Base-by-base conservation (phyloP, 2,329 filamentous ascomycete genomes). In the Microsporum ferrugineum region DNA sequence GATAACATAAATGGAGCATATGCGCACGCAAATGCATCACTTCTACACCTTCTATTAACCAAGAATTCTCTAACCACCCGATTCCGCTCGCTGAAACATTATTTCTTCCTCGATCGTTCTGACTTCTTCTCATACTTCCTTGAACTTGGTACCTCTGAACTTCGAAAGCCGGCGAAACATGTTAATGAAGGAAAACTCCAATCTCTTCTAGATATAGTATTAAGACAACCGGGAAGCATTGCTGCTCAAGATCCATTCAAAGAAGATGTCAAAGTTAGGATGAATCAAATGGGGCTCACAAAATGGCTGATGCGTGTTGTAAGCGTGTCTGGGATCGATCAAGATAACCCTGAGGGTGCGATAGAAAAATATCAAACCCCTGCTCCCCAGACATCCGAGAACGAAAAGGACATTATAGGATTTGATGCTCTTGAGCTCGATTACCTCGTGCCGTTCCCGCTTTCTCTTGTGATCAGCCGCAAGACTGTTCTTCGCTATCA, bases 41-140 rank as follows among this genome's bases (percentile, higher is more conserved):
- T 99, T 27, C 86, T 99, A 76, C 88, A 91, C 63, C 81, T 99
- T 0, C 84, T 99, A 2, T 81, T 99, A 45, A 97, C 92, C 0
- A 94, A 94, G 5, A 94, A 99, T 71, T 89, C 89, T 10, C 82
- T 99, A 3, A 91, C 92, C 0, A 88, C 89, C 33, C 84, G 94
- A 41, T 81, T 99, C 61, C 85, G 88, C 53, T 97, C 92, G 12
- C 79, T 99, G 43, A 99, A 99, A 73, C 94, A 99, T 75, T 99
- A 99, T 77, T 99, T 97, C 79, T 99, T 99, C 79, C 85, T 99
- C 64, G 92, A 97, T 68, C 88, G 91, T 6, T 96, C 94, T 38
- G 94, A 99, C 73, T 99, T 96, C 78, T 97, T 99, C 74, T 91
- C 91, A 2, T 95, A 97, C 75, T 99, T 99, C 73, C 85, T 99